Conservation (phyloP, 352 stramenopile genomes). For the Globisporangium nagaii region DNA sequence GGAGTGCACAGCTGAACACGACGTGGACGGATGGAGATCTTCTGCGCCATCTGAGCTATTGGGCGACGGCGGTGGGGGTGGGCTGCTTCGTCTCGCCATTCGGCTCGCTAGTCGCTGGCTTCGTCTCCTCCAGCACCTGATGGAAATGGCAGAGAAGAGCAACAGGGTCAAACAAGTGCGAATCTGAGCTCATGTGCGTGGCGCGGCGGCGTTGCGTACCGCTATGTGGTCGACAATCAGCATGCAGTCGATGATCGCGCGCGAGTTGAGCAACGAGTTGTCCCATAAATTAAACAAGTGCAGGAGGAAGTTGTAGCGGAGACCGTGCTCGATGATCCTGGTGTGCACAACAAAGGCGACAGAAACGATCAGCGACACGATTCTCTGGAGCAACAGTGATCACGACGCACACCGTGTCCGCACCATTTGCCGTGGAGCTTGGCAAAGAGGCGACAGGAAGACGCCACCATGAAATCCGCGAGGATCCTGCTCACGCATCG, state of each 20-base stretch:
- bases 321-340: conserved; percentile 65
- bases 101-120: conserved; percentile 7
- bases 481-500: conserved; percentile 46
- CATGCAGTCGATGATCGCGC: conserved; percentile 86
- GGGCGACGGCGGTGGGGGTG: neutral
- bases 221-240: conserved; percentile 72
- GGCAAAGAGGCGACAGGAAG: conserved; percentile 81
- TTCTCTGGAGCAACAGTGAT: no score
- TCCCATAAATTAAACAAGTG: conserved; percentile 90
- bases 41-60: neutral
- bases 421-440: conserved; percentile 79
- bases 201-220: no score
- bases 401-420: no score
- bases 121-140: conserved; percentile 29
- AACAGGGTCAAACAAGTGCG: neutral
- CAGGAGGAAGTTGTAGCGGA: conserved; percentile 85
- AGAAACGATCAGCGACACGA: neutral
- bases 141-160: no score
- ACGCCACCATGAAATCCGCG: conserved; percentile 83
- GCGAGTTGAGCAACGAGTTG: conserved; percentile 82
- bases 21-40: neutral
- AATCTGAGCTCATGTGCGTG: neutral
- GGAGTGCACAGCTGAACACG: no score
- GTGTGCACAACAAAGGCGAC: neutral
- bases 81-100: neutral